Evolutionary conservation across 306 rosid species (phyloP).

Genomic region (Lupinus albus): DNA sequence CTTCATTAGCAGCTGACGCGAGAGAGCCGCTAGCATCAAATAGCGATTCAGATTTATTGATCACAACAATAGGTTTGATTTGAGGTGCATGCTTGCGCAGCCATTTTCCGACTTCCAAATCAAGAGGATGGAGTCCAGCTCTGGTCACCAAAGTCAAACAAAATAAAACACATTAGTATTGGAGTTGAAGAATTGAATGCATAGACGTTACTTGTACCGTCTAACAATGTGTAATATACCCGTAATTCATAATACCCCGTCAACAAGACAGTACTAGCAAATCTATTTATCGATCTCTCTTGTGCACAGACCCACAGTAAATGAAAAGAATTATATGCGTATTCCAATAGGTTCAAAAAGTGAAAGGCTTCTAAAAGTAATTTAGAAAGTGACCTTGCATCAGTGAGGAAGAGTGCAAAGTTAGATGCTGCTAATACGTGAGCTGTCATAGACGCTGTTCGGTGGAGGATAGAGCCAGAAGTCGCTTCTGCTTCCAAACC

Average conservation of each 20-base stretch:
- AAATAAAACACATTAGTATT: slow-evolving; percentile 7
- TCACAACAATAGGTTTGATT: slow-evolving; percentile 67
- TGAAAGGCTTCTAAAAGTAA: background rate
- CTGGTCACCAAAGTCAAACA: slow-evolving; percentile 46
- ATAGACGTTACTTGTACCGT: background rate
- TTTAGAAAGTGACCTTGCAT: slow-evolving; percentile 61
- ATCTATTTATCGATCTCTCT: background rate
- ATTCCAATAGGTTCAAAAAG: background rate
- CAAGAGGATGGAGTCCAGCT: slow-evolving; percentile 88
- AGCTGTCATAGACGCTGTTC: slow-evolving; percentile 84
- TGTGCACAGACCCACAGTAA: background rate
- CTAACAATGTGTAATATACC: background rate
- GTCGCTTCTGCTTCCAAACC: slow-evolving; percentile 79
- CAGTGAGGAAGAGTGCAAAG: slow-evolving; percentile 76
- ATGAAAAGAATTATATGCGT: background rate
- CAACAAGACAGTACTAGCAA: background rate
- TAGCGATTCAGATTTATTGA: slow-evolving; percentile 86
- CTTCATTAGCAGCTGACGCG: slow-evolving; percentile 62
- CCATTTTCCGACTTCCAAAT: slow-evolving; percentile 91
- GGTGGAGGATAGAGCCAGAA: slow-evolving; percentile 81
- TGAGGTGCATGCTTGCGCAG: slow-evolving; percentile 73
- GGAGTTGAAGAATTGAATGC: background rate
- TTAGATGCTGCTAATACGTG: slow-evolving; percentile 65
- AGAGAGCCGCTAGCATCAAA: slow-evolving; percentile 63
- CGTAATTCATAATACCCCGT: background rate